phyloP scores from a whole-genome alignment of 2,329 filamentous ascomycete genomes.

The Aspergillus novofumigatus region DNA sequence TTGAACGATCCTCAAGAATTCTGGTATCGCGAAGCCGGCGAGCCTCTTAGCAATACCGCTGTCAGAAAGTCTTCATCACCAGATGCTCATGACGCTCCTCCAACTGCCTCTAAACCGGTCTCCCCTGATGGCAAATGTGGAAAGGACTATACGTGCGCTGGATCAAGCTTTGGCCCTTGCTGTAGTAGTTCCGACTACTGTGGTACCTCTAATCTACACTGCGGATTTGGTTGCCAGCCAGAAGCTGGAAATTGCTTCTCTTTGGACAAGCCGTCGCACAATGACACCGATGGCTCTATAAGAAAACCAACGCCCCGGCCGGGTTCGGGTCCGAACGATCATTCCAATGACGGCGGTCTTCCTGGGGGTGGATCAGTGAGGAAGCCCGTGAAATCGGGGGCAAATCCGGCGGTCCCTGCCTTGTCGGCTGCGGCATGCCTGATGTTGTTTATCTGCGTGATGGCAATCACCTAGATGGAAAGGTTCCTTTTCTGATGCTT shows the following conservation, averaged over 20 bases:
- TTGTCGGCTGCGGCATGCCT: neutral
- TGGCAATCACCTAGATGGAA: neutral
- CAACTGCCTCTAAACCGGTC: constrained; percentile 12
- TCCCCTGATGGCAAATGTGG: constrained; percentile 35
- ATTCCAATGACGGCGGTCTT: neutral
- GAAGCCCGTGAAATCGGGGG: neutral
- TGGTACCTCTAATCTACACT: constrained; percentile 29
- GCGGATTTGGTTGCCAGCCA: constrained; percentile 29
- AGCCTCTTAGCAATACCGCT: constrained; percentile 12
- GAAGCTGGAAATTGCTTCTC: constrained; percentile 26
- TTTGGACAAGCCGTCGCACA: neutral
- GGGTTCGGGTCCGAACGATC: neutral
- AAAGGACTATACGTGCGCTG: constrained; percentile 29
- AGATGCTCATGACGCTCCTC: constrained; percentile 1
- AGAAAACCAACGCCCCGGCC: constrained; percentile 4
- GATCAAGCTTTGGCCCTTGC: constrained; percentile 32
- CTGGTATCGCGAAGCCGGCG: constrained; percentile 41
- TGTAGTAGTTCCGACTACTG: constrained; percentile 28
- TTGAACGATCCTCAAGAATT: constrained; percentile 34
- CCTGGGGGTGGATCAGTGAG: neutral
- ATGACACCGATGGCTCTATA: neutral
- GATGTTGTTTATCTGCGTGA: neutral
- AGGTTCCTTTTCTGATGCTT: neutral
- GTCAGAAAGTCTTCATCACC: constrained; percentile 5
- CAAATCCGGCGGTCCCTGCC: neutral